Evolutionary conservation across 768 basidiomycete species (phyloP), one percentile per base, ranked within the genome.

Genomic region (Coprinopsis marcescibilis): DNA sequence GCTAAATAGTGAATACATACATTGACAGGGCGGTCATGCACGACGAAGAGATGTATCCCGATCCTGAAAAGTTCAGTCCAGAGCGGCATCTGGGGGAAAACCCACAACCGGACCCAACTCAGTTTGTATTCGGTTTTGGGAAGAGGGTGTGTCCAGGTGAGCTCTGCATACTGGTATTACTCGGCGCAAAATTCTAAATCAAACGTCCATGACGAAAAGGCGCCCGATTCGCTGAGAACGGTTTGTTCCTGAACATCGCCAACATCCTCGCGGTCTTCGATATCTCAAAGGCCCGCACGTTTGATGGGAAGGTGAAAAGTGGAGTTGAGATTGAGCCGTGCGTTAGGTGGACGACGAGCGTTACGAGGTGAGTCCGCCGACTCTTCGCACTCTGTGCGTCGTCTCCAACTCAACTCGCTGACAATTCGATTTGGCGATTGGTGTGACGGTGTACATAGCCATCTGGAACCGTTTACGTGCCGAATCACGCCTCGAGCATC

Each of bases 71-170:
- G 1, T 73, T 73, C 48, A 52, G 66, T 26, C 60, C 67, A 3
- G 56, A 55, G 3, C 64, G 71, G n/a, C 55, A 61, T 52, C 46
- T 68, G 6, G 58, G 59, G 15, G 48, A 58, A n/a, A 57, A 50
- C 10, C 62, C 60, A 21, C 61, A 67, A 40, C 53, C 54, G 11
- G 60, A 69, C 47, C 64, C 64, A 3, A 50, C 53, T 33, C 58
- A 60, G 45, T 60, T 57, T 33, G 59, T 62, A 3, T 70, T 68
- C 33, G 69, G 69, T 6, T 67, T 65, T 37, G 68, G 69, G n/a
- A 58, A 66, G 25, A 54, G 68, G 40, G 36, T 53, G 8, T 66
- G 65, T 34, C 65, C 65, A 45, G 63, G 63, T 57, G 23, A 38
- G 48, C 15, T 13, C 24, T 43, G 27, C n/a, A 2, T 10, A 17